phyloP scores from a whole-genome alignment of 805 yeast species.

The Candida bentonensis region DNA sequence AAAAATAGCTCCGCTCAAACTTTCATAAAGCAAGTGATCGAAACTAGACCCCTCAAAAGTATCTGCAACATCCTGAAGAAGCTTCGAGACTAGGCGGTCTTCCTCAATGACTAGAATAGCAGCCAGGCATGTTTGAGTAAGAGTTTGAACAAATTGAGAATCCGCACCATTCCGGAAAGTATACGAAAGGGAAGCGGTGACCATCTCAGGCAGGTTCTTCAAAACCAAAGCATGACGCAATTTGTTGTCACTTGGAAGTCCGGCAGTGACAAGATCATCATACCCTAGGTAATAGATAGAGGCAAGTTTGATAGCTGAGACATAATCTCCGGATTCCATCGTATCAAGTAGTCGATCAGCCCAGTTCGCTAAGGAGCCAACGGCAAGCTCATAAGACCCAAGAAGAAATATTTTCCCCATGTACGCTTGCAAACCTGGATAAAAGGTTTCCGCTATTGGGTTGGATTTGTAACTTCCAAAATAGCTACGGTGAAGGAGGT shows the following conservation, averaged over 20 bases:
- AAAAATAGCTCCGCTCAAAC: conserved; percentile 38
- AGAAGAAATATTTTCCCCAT: conserved; percentile 37
- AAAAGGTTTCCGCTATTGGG: conserved; percentile 21
- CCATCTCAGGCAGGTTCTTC: conserved; percentile 41
- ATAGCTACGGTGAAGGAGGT: neutral
- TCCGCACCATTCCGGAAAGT: conserved; percentile 24
- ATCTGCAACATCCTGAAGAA: conserved; percentile 35
- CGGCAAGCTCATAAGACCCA: conserved; percentile 36
- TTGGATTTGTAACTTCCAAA: neutral
- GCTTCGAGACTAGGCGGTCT: conserved; percentile 15
- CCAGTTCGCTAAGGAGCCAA: conserved; percentile 57
- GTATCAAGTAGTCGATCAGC: conserved; percentile 42
- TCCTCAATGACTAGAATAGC: conserved; percentile 27
- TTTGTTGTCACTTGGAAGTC: conserved; percentile 36
- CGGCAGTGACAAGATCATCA: conserved; percentile 36
- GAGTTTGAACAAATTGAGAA: conserved; percentile 15
- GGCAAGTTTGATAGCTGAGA: conserved; percentile 44
- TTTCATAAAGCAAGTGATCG: conserved; percentile 32
- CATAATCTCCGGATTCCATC: conserved; percentile 35
- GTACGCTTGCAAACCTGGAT: conserved; percentile 24
- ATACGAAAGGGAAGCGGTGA: conserved; percentile 37
- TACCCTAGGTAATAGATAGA: conserved; percentile 36
- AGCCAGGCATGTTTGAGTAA: conserved; percentile 27
- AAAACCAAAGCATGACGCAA: conserved; percentile 35
- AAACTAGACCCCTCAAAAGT: conserved; percentile 24